Base-by-base conservation (phyloP, 2,329 filamentous ascomycete species). In the Pestalotiopsis sp. region DNA sequence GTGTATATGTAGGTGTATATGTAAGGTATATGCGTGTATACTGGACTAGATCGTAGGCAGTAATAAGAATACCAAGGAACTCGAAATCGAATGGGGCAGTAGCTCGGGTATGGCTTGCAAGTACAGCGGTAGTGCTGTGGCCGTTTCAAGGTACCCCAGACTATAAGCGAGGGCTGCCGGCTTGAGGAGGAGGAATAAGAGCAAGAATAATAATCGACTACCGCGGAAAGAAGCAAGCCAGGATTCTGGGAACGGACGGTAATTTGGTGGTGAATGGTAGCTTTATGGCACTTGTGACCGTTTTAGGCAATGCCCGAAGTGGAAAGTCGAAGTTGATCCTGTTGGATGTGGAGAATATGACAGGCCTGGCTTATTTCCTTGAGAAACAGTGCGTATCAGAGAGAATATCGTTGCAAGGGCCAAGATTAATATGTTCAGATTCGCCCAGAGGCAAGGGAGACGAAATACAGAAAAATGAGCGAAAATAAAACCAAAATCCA, bases 321-420 rank as follows among this genome's bases (percentile, higher is more conserved):
- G 78, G 77, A 78, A 80, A 80, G 79, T 74, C 77, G 76, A 76
- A 75, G 77, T 77, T 75, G 76, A 52, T 75, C 76, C 70, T 73
- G 72, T 74, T 72, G 57, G 68, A 75, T 79, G 83, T 84, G 82
- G 82, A 83, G 83, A 78, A 80, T 76, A 74, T 74, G 70, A 77
- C 71, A 75, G 75, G 75, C 80, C 79, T 80, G 79, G 76, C 76
- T 80, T 80, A 82, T 83, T 81, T 81, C 74, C 81, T 81, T 82
- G 82, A 75, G 76, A 78, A 78, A 75, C 77, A 78, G 80, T 78
- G 79, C 81, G 81, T 83, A 81, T 83, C 81, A 82, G 80, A 82
- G 80, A 80, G 79, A 78, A 81, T 79, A 81, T 79, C 79, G 78
- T 75, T 75, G 77, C 77, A 77, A 78, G 80, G 79, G 75, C 76